Conservation (phyloP, 2,329 filamentous ascomycete species). For the Alternaria arbusti region DNA sequence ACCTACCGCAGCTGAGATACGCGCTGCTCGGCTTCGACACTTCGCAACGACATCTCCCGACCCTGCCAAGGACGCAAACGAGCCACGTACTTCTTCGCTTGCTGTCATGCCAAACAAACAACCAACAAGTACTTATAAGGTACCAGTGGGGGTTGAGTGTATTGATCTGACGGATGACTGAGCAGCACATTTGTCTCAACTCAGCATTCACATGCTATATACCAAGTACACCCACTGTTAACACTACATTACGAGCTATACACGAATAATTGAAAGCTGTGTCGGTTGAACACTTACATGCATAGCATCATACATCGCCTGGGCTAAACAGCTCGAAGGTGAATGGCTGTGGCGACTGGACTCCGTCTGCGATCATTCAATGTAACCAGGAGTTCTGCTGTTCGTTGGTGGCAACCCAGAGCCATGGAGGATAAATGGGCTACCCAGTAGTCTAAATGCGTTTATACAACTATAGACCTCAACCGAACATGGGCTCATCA, state of each 20-base stretch:
- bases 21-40: constrained; percentile 20
- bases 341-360: not conserved
- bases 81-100: not conserved
- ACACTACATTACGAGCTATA: not conserved
- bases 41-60: constrained; percentile 2
- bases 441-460: not conserved
- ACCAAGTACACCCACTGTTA: not conserved
- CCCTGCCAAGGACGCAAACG: not conserved
- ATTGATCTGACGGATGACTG: constrained; percentile 22
- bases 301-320: not conserved
- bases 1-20: constrained; percentile 6
- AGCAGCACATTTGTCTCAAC: not conserved
- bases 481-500: not conserved
- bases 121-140: not conserved
- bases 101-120: not conserved
- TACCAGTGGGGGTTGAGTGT: constrained; percentile 7
- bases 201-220: not conserved
- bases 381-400: not conserved
- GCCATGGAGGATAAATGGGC: not conserved
- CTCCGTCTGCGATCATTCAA: not conserved
- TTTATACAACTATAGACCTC: not conserved
- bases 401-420: not conserved
- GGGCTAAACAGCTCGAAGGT: not conserved
- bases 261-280: not conserved
- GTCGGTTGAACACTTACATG: not conserved